Evolutionary conservation across 371 early-diverging fungal genomes (phyloP), one percentile per base, ranked within the genome.

Genomic region (Mortierella sp.): DNA sequence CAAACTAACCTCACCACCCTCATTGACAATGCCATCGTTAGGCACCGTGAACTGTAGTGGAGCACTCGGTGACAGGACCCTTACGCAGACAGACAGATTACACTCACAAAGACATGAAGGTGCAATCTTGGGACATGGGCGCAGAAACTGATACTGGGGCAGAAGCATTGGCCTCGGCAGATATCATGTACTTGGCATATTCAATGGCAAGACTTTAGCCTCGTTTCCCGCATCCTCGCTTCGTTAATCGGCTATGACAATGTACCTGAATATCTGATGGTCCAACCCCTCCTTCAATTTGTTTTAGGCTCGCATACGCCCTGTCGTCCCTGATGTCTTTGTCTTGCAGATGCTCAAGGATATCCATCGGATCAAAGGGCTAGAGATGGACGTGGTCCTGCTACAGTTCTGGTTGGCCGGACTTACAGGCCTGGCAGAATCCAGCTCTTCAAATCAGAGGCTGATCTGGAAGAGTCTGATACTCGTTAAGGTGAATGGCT

Each of bases 401-500:
- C 54, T 76, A 7, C 70, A 76, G 39, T 57, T 69, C 26, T 76
- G 76, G 76, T 50, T 76, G 6, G 69, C 76, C 28, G 70, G 64
- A 49, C 34, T 76, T 27, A 76, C 76, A 30, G 76, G 76, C 6
- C 42, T 76, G 3, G 69, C 76, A 1, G 76, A 76, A 32, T 63
- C 76, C 7, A 57, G n/a, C 17, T 28, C 61, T 0, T 52, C 57
- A 21, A 49, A 51, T 37, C 76, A 76, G 19, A 64, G 76, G 6
- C 42, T 60, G 21, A 52, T 76, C 31, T 76, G 76, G 76, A 76
- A 69, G 56, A 64, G 68, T 24, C 27, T 76, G 26, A 61, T 76
- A 9, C 53, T 64, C 8, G 76, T 76, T 28, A 76, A 76, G 58
- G 76, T 76, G 60, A 34, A 21, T 21, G 1, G 37, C 37, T 0